These are phyloP conservation scores for Kwoniella europaea DNA, from an alignment of 768 basidiomycete genomes.

Conservation along the genomic window DNA sequence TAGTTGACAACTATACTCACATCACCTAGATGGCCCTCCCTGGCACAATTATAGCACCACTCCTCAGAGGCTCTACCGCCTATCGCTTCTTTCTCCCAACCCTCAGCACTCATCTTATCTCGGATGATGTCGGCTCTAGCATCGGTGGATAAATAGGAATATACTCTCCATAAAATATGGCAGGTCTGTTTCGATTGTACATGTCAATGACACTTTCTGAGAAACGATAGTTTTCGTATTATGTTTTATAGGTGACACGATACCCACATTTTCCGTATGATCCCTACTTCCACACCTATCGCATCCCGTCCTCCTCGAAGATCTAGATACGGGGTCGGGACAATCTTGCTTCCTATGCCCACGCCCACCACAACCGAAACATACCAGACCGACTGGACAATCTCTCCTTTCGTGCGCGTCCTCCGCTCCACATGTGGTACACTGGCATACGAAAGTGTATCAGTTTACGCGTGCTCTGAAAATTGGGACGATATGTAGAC, in stretches of 20 bases:
- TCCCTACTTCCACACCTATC: conserved; percentile 46
- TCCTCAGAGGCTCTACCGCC: conserved; percentile 35
- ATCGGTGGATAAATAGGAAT: conserved; percentile 32
- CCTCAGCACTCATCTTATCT: conserved; percentile 25
- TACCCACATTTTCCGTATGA: conserved; percentile 44
- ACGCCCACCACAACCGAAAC: conserved; percentile 47
- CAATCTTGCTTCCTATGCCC: conserved; percentile 48
- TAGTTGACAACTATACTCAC: conserved; percentile 23
- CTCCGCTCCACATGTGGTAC: conserved; percentile 46
- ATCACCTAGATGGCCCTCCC: conserved; percentile 50
- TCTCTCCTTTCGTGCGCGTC: conserved; percentile 48
- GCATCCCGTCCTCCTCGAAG: conserved; percentile 38
- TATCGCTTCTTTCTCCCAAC: conserved; percentile 49
- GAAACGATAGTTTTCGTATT: background rate
- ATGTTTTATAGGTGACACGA: background rate
- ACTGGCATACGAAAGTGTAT: conserved; percentile 12
- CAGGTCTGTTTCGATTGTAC: conserved; percentile 31
- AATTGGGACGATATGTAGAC: too few species aligned
- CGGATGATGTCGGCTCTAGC: conserved; percentile 17
- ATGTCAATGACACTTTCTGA: background rate
- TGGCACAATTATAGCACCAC: conserved; percentile 54
- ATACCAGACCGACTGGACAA: conserved; percentile 48
- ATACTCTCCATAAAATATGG: conserved; percentile 48
- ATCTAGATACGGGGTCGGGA: conserved; percentile 34
- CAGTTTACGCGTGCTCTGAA: too few species aligned